Base-by-base conservation (phyloP, 116 monocot genomes). In the Posidonia oceanica region DNA sequence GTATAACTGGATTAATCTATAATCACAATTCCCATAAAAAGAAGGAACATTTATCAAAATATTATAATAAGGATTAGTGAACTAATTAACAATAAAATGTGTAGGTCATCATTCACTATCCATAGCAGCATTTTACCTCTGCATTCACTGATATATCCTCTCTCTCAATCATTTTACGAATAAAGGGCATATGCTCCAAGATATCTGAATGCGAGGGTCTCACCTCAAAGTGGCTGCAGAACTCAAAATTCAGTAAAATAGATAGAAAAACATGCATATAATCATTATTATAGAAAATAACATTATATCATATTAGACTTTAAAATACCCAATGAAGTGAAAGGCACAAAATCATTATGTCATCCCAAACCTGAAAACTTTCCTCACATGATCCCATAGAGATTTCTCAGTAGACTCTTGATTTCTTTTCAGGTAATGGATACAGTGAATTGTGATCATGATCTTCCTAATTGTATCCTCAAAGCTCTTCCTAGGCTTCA, bases 361-460 rank as follows among this genome's bases (percentile, higher is more conserved):
- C 52, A 82, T 44, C 6, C 22, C 39, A 65, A 56, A 93, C 98
- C 84, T 82, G 61, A 84, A 86, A 67, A 52, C 62, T 68, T 77
- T 82, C 22, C 72, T 66, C 36, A 92, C 69, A 76, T 85, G 73
- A 69, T 81, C 86, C 97, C 92, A 93, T 41, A 93, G 76, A 66
- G 77, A 84, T 80, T 84, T 89, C 18, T 86, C 86, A 5, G 79
- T 81, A 58, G 90, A 63, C 16, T 85, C 75, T 0, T 85, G 87
- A 39, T 81, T 88, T 59, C 68, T 89, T 72, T 66, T 86, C 48
- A 90, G 56, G 66, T 82, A 93, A 62, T 87, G 87, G 63, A 98
- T 80, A 62, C 84, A 67, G 17, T 90, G 82, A 12, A 84, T 53
- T 2, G 83, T 86, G 72, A 98, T 78, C 85, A 93, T 59, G 17